phyloP scores from a whole-genome alignment of 164 flowering plant species.

The Hamamelis virginiana region DNA sequence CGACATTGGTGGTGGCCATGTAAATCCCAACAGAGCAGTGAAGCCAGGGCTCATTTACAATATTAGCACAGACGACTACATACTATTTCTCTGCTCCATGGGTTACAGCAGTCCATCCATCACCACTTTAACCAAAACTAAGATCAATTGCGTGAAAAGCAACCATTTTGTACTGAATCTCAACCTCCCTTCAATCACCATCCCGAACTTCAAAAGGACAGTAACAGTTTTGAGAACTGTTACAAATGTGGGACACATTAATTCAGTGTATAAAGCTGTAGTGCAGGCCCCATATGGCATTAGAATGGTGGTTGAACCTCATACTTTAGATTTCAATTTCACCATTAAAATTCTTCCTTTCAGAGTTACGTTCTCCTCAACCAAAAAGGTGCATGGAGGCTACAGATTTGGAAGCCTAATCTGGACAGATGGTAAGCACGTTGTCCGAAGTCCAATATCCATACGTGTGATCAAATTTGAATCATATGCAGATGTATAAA shows the following conservation, averaged over 20 bases:
- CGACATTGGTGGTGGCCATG: slow-evolving; percentile 43
- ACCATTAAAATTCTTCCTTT: slow-evolving; percentile 21
- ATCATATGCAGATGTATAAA: slow-evolving; percentile 5
- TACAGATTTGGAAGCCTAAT: slow-evolving; percentile 36
- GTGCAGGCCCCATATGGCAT: slow-evolving; percentile 33
- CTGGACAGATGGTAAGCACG: slow-evolving; percentile 36
- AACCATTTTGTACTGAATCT: slow-evolving; percentile 18
- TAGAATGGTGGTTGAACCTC: slow-evolving; percentile 30
- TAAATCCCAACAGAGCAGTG: slow-evolving; percentile 37
- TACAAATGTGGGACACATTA: slow-evolving; percentile 41
- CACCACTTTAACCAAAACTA: slow-evolving; percentile 16
- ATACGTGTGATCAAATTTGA: slow-evolving; percentile 7
- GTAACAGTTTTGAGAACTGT: slow-evolving; percentile 40
- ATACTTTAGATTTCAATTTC: slow-evolving; percentile 24
- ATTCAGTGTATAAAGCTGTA: slow-evolving; percentile 32
- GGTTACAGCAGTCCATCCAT: slow-evolving; percentile 30
- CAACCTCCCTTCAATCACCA: slow-evolving; percentile 49
- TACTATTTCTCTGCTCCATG: slow-evolving; percentile 39
- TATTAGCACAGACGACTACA: slow-evolving; percentile 26
- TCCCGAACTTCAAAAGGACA: slow-evolving; percentile 39
- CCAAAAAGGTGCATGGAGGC: slow-evolving; percentile 25
- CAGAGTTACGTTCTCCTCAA: slow-evolving; percentile 24
- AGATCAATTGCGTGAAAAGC: slow-evolving; percentile 13
- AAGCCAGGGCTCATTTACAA: slow-evolving; percentile 51
- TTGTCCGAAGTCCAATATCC: slow-evolving; percentile 33